Evolutionary conservation across 2,329 filamentous ascomycete species (phyloP), one percentile per base, ranked within the genome.

Genomic region (Aspergillus terreus): DNA sequence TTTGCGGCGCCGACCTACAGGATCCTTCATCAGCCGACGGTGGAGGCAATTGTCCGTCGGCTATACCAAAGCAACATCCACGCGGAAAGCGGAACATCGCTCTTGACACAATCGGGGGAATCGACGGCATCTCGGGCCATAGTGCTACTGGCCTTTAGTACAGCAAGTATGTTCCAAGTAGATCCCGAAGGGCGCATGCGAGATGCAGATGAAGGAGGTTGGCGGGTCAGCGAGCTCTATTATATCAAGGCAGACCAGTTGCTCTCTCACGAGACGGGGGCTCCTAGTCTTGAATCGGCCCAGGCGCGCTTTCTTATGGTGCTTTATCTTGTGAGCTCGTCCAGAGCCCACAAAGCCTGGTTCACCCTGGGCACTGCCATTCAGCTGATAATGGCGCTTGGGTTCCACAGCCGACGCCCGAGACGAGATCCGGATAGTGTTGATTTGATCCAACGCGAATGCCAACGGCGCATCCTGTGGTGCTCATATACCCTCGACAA

Each of bases 401-500:
- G 71, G 12, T 46, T 74, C 19, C 70, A 74, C 51, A 60, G 65
- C 44, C 57, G 52, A 35, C 53, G 52, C 15, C 19, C 53, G 12
- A 51, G 44, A 12, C 36, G 36, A 4, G 35, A 47, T 9, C 21
- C 43, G 2, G 40, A 32, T 12, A 40, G 63, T 49, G 12, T 19
- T 55, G 50, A 55, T 17, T 30, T 52, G n/a, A 46, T 55, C 23
- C 51, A 59, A 19, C 52, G 48, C 25, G 68, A 73, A 52, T 71
- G 65, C 36, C 63, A 65, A 2, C 70, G 69, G 47, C 64, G 71
- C 10, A 58, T 68, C 1, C 63, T 73, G 15, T 74, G 71, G 70
- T 65, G 69, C 17, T 65, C 64, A 2, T 71, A 68, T 25, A 73
- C 70, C 2, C 56, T 74, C 4, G 71, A 74, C 45, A 67, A 67